Conservation (phyloP, 2,329 filamentous ascomycete species). For the Colletotrichum eleusines region DNA sequence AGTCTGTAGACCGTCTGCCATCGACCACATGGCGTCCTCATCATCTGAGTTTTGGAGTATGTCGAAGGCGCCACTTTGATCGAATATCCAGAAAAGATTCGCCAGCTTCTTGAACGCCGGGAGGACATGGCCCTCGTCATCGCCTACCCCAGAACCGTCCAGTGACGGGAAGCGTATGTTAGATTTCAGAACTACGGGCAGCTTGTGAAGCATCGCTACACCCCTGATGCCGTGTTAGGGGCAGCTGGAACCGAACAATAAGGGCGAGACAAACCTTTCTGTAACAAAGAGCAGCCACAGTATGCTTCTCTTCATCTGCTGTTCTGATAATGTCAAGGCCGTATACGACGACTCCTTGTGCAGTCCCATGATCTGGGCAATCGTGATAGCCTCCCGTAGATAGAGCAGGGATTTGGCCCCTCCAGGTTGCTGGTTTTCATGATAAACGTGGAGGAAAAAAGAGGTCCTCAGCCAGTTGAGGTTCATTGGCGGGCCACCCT, state of each 20-base stretch:
- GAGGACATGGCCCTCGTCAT: slow-evolving; percentile 58
- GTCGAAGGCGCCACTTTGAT: slow-evolving; percentile 62
- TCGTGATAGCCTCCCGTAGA: slow-evolving; percentile 63
- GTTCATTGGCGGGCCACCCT: slow-evolving; percentile 48
- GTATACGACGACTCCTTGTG: slow-evolving; percentile 58
- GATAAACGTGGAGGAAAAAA: slow-evolving; percentile 65
- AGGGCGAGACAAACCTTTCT: slow-evolving; percentile 48
- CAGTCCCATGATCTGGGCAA: slow-evolving; percentile 62
- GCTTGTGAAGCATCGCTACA: slow-evolving; percentile 62
- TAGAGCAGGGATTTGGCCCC: slow-evolving; percentile 61
- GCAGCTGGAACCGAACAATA: background rate
- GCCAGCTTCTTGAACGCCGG: slow-evolving; percentile 63
- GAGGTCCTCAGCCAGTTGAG: slow-evolving; percentile 59
- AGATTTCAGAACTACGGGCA: slow-evolving; percentile 59
- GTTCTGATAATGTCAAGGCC: slow-evolving; percentile 52
- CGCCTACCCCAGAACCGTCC: slow-evolving; percentile 48
- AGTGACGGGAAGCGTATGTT: slow-evolving; percentile 53
- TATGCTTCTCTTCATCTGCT: slow-evolving; percentile 58
- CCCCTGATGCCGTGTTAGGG: slow-evolving; percentile 49
- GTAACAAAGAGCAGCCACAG: slow-evolving; percentile 56
- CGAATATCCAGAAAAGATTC: slow-evolving; percentile 63
- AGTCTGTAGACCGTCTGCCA: slow-evolving; percentile 42
- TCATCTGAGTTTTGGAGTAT: slow-evolving; percentile 56
- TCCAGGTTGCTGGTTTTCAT: slow-evolving; percentile 61
- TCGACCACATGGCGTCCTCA: slow-evolving; percentile 47